phyloP scores from a whole-genome alignment of 2,329 filamentous ascomycete genomes.

The Alternaria gansuensis region DNA sequence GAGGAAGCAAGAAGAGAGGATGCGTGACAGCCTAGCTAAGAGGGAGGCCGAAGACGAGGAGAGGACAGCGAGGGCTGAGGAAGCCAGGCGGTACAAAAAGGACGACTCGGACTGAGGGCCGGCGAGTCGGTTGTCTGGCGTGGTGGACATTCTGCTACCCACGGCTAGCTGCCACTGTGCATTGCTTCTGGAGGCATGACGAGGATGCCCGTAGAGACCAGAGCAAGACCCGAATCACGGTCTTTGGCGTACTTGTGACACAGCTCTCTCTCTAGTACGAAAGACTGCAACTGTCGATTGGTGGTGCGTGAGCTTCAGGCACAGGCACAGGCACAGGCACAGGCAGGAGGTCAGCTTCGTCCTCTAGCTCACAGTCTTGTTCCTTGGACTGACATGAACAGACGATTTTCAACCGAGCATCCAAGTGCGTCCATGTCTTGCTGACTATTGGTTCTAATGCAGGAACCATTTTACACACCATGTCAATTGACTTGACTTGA shows the following conservation, averaged over 20 bases:
- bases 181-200: not conserved
- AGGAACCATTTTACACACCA: conserved; percentile 15
- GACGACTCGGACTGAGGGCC: conserved; percentile 45
- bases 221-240: not conserved
- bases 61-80: conserved; percentile 34
- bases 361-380: conserved; percentile 1
- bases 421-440: not conserved
- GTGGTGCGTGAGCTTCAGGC: not conserved
- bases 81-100: conserved; percentile 36
- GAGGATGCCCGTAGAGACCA: not conserved
- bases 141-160: conserved; percentile 1
- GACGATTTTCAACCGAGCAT: not conserved
- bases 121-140: not conserved
- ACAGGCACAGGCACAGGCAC: not conserved
- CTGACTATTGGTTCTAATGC: conserved; percentile 13
- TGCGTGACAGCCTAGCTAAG: conserved; percentile 56
- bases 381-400: conserved; percentile 2
- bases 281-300: not conserved
- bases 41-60: conserved; percentile 51
- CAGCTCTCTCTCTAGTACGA: not conserved
- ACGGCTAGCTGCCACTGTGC: conserved; percentile 5
- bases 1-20: conserved; percentile 80
- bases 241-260: not conserved
- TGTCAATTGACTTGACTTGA: conserved; percentile 1
- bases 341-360: conserved; percentile 2